Evolutionary conservation across 257 asterid genomes (phyloP), one percentile per base, ranked within the genome.

Genomic region (Dorcoceras hygrometricum): DNA sequence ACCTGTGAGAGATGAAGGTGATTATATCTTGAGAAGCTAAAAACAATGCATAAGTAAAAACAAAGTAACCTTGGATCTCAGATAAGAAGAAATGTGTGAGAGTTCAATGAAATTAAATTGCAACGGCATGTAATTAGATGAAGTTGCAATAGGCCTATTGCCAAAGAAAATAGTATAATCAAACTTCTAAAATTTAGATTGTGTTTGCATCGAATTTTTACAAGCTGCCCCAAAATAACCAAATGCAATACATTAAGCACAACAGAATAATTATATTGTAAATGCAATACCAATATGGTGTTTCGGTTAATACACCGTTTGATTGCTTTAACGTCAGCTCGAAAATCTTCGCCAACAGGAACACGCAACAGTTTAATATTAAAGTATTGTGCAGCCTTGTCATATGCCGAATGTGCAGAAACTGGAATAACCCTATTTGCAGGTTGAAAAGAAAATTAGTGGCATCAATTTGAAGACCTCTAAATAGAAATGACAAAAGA

Each of bases 341-440:
- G 88, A 70, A 82, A 94, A 71, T 90, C 86, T 73, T 81, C 83
- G 72, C 78, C 86, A 57, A 90, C 99, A 19, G 96, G 91, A 43
- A 90, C 95, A 56, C 97, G 91, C 91, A 97, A 83, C 87, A 94
- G 72, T 76, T 88, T 94, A 84, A 94, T 90, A 70, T 87, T 90
- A 76, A 94, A 94, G 79, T 94, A 94, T 65, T 88, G 95, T 32
- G 96, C 95, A 79, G 99, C 99, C 80, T 94, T 94, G 87, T 94
- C 99, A 51, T 90, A 94, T 20, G 96, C 99, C 63, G 99, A 94
- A 82, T 94, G 99, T 60, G 99, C 99, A 68, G 99, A 90, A 66
- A 81, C 89, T 61, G 99, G 96, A 77, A 94, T 94, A 71, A 90
- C 84, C 99, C 99, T 94, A 78, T 69, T 67, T 66, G 72, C 75